Conservation (phyloP, 345 rosid genomes). For the Toxicodendron radicans region DNA sequence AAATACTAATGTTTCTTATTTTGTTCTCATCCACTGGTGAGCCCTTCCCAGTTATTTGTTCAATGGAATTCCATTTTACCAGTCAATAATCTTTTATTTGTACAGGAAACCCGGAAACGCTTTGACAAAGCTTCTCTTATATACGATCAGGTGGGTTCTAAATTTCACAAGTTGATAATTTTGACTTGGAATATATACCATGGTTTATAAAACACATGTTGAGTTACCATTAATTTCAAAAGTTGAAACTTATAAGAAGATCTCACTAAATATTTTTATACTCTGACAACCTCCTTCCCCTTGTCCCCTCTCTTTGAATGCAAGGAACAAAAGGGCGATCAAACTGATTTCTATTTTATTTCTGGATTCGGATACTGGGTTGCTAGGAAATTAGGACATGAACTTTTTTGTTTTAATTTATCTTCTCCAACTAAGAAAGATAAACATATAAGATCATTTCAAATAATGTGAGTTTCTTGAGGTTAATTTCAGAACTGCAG, state of each 20-base stretch:
- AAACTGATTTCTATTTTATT: neutral
- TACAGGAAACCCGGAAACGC: conserved; percentile 75
- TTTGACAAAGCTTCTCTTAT: conserved; percentile 71
- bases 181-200: neutral
- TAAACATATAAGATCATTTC: neutral
- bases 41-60: conserved; percentile 3
- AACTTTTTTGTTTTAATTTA: neutral
- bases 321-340: neutral
- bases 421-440: neutral
- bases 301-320: neutral
- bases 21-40: conserved; percentile 5
- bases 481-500: conserved; percentile 3
- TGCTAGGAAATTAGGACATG: no score
- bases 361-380: neutral
- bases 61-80: conserved; percentile 5
- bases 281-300: neutral
- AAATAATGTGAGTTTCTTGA: conserved; percentile 5
- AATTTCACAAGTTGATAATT: conserved; percentile 8
- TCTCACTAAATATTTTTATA: no score
- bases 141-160: conserved; percentile 62
- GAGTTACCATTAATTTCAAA: neutral
- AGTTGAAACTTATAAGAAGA: neutral
- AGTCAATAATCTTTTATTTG: conserved; percentile 9
- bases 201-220: neutral
- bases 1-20: neutral